These are phyloP conservation scores for Porcisia hertigi DNA, from an alignment of 208 protist genomes.

Conservation along the genomic window DNA sequence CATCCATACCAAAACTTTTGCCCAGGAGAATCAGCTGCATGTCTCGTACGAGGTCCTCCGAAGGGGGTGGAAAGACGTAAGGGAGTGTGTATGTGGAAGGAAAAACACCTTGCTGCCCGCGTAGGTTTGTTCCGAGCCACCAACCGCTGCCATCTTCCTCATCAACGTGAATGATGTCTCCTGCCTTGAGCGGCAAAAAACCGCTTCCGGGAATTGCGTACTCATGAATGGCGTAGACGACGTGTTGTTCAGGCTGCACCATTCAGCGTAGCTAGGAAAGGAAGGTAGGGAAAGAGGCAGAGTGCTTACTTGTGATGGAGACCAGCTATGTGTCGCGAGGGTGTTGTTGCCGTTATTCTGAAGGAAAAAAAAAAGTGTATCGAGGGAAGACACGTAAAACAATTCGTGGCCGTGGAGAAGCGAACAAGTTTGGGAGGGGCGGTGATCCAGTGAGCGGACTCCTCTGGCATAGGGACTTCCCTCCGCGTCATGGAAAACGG, in stretches of 20 bases:
- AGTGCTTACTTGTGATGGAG: background rate
- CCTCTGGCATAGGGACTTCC: background rate
- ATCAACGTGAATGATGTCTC: constrained; percentile 60
- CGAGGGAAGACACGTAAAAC: background rate
- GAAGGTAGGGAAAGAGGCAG: background rate
- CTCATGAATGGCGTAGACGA: constrained; percentile 56
- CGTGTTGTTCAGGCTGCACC: constrained; percentile 26
- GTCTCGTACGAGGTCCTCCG: constrained; percentile 35
- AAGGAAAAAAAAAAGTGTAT: background rate
- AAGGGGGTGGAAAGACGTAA: constrained; percentile 35
- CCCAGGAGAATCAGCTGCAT: constrained; percentile 32
- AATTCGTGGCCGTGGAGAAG: background rate
- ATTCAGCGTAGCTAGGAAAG: background rate
- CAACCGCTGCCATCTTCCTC: constrained; percentile 69
- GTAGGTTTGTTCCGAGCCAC: constrained; percentile 68
- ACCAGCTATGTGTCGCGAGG: background rate
- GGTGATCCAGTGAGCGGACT: too few relatives aligned
- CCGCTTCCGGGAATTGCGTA: constrained; percentile 49
- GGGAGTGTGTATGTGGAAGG: constrained; percentile 70
- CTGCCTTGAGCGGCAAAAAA: constrained; percentile 49
- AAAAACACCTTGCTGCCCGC: constrained; percentile 57
- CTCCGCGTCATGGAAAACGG: background rate
- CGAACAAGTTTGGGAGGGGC: background rate
- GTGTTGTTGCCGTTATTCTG: background rate
- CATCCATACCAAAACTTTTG: constrained; percentile 33